Percentiles rank a stretch among this genome's conserved stretches.
phyloP scores from a whole-genome alignment of 139 green algal species.

The Chlamydomonas sp. region DNA sequence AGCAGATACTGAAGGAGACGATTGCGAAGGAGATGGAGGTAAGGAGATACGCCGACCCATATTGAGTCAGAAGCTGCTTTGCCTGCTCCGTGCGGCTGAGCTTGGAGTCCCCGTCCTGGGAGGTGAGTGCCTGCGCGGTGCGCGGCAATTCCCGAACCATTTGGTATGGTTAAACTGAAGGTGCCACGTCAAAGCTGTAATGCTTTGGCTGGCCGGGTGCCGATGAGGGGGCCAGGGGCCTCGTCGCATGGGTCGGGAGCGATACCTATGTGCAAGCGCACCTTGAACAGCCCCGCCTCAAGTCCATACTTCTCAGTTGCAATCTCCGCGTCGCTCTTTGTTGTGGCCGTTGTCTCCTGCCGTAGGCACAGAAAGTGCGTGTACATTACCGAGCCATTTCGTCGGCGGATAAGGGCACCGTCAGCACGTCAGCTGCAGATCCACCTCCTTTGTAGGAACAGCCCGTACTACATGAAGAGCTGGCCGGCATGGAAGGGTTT shows the following conservation, averaged over 20 bases:
- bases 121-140: slow-evolving; percentile 68
- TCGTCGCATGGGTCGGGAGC: neutral
- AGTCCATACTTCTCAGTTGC: slow-evolving; percentile 91
- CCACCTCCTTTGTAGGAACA: slow-evolving; percentile 2
- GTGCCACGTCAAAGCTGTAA: too few relatives aligned
- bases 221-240: too few relatives aligned
- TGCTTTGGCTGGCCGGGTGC: too few relatives aligned
- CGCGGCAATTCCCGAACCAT: neutral
- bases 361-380: neutral
- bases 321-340: slow-evolving; percentile 39
- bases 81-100: slow-evolving; percentile 72
- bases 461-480: neutral
- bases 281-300: slow-evolving; percentile 90
- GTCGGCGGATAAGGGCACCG: too few relatives aligned
- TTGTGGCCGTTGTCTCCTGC: slow-evolving; percentile 34
- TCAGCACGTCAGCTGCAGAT: neutral
- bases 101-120: slow-evolving; percentile 57
- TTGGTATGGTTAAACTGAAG: neutral
- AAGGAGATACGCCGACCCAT: slow-evolving; percentile 95
- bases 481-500: neutral
- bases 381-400: too few relatives aligned
- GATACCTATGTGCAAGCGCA: slow-evolving; percentile 35
- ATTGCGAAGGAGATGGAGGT: slow-evolving; percentile 97
- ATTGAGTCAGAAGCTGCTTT: slow-evolving; percentile 93
- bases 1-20: slow-evolving; percentile 94